Percentiles rank a stretch among this genome's conserved stretches.
Conservation (phyloP, 2,329 filamentous ascomycete genomes). For the Oidium heveae region DNA sequence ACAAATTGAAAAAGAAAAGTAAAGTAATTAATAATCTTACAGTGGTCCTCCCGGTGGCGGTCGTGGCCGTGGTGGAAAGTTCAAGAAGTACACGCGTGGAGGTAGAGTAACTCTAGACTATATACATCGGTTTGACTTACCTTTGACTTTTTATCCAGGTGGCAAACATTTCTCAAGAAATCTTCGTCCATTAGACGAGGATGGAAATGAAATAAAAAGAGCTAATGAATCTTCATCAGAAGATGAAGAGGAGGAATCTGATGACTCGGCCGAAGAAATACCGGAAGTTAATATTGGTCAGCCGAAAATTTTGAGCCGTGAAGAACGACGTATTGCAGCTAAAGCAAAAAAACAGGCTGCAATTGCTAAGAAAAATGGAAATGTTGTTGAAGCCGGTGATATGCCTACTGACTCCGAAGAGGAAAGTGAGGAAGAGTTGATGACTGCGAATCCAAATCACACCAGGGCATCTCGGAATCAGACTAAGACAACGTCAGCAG, state of each 20-base stretch:
- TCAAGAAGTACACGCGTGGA: slow-evolving; percentile 78
- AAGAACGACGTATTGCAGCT: slow-evolving; percentile 66
- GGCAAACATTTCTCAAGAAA: slow-evolving; percentile 91
- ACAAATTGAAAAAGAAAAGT: background rate
- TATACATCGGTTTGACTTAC: slow-evolving; percentile 1
- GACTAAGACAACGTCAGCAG: slow-evolving; percentile 17
- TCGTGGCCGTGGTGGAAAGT: slow-evolving; percentile 68
- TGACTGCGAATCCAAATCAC: slow-evolving; percentile 84
- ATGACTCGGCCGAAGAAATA: slow-evolving; percentile 23
- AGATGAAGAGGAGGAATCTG: slow-evolving; percentile 22
- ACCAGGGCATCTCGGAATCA: slow-evolving; percentile 46
- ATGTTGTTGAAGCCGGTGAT: slow-evolving; percentile 58
- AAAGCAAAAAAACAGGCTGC: slow-evolving; percentile 84
- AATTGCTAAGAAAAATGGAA: slow-evolving; percentile 47
- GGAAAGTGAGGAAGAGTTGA: slow-evolving; percentile 22
- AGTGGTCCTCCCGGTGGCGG: slow-evolving; percentile 15
- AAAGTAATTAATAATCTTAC: slow-evolving; percentile 2
- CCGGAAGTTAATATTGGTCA: slow-evolving; percentile 24
- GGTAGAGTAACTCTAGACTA: slow-evolving; percentile 25
- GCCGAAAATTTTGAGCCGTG: slow-evolving; percentile 39
- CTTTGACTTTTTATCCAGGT: slow-evolving; percentile 23
- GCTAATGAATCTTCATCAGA: slow-evolving; percentile 26
- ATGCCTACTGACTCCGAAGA: slow-evolving; percentile 46
- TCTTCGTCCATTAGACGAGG: slow-evolving; percentile 63
- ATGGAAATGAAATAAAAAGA: slow-evolving; percentile 72